These are phyloP conservation scores for Protea cynaroides DNA, from an alignment of 164 flowering plant genomes.

Conservation along the genomic window DNA sequence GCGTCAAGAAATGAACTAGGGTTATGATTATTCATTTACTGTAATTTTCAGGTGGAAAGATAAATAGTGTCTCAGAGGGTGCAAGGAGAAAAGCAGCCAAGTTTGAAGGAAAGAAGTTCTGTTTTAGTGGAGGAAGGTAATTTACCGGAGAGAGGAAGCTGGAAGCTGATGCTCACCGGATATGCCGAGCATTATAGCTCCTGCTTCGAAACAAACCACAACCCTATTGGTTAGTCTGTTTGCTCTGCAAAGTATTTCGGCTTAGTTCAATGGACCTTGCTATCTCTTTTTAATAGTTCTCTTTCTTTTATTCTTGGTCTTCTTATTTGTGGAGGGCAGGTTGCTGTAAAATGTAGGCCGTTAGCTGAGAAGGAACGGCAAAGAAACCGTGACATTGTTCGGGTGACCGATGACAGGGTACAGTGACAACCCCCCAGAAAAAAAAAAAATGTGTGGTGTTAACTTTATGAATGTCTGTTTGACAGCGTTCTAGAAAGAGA, in stretches of 20 bases:
- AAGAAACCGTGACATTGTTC: slow-evolving; percentile 54
- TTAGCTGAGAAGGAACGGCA: slow-evolving; percentile 38
- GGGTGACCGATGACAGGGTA: slow-evolving; percentile 67
- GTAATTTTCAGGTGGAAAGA: not conserved
- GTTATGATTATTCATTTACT: not conserved
- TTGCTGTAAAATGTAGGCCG: slow-evolving; percentile 85
- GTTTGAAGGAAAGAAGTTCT: not conserved
- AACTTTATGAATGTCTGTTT: not conserved
- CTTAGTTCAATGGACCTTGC: slow-evolving; percentile 2
- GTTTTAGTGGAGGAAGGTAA: not conserved
- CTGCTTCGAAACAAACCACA: slow-evolving; percentile 54
- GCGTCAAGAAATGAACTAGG: not conserved
- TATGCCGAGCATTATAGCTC: slow-evolving; percentile 81
- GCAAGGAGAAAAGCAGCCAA: not conserved
- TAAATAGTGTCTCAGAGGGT: not conserved
- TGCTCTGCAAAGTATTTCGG: not conserved
- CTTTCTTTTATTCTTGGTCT: not conserved
- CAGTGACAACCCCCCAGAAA: not conserved
- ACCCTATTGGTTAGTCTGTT: slow-evolving; percentile 57
- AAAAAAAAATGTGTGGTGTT: too few species aligned
- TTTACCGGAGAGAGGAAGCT: slow-evolving; percentile 1
- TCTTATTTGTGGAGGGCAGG: slow-evolving; percentile 34
- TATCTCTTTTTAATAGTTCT: not conserved
- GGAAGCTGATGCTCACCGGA: slow-evolving; percentile 20
- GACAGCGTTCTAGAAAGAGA: not conserved